These are phyloP conservation scores for Krasilnikovozyma curviuscula DNA, from an alignment of 768 basidiomycete genomes.

Conservation along the genomic window DNA sequence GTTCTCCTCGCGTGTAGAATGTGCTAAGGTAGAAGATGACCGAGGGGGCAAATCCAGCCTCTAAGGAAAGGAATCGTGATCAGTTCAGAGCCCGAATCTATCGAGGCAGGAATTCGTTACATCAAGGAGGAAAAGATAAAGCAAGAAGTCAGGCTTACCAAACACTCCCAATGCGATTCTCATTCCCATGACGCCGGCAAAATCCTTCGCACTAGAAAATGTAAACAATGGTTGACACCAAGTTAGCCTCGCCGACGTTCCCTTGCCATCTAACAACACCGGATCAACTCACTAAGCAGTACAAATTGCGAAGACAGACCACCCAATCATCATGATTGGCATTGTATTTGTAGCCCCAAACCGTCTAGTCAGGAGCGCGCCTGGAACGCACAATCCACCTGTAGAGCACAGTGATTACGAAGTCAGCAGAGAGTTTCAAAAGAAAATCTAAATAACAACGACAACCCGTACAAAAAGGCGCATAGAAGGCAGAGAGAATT, in stretches of 20 bases:
- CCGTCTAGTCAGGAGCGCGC: too few species aligned
- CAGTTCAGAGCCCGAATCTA: slow-evolving; percentile 23
- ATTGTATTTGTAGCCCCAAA: too few species aligned
- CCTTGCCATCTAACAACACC: too few species aligned
- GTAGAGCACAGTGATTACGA: too few species aligned
- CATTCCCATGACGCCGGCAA: slow-evolving; percentile 18
- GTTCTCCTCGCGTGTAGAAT: slow-evolving; percentile 34
- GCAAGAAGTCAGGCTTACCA: slow-evolving; percentile 10
- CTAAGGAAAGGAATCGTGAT: slow-evolving; percentile 33
- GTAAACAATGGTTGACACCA: not conserved
- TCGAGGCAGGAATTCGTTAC: not conserved
- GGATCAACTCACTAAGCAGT: too few species aligned
- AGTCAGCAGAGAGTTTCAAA: too few species aligned
- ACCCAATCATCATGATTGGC: not conserved
- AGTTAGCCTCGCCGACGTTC: not conserved
- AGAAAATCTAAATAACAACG: too few species aligned
- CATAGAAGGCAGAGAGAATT: not conserved
- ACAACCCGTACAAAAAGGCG: not conserved
- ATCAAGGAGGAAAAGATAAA: not conserved
- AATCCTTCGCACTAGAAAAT: slow-evolving; percentile 28
- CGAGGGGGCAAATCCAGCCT: slow-evolving; percentile 33
- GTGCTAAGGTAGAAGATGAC: slow-evolving; percentile 36
- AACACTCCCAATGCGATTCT: slow-evolving; percentile 37
- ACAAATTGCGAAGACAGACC: too few species aligned
- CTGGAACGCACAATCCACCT: too few species aligned